A percentile compares a stretch with the other conserved stretches of the same genome.
Conservation (phyloP, 768 basidiomycete species). For the Symmetrospora coprosmae region DNA sequence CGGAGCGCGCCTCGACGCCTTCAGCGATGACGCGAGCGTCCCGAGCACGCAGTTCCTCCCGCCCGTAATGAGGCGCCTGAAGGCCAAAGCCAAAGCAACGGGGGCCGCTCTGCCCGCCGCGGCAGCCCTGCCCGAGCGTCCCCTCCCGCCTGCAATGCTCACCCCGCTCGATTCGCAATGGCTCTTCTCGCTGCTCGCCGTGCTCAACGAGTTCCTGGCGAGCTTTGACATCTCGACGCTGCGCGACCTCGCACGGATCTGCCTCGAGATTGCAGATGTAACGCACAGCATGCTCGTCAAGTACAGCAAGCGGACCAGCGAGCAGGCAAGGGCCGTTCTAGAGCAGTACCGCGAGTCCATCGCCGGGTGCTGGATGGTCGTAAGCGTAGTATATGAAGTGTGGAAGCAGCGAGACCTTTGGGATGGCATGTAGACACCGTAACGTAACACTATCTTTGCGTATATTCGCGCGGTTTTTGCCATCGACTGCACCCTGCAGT, state of each 20-base stretch:
- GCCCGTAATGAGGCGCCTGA: background rate
- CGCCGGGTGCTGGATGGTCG: constrained; percentile 9
- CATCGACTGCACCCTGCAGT: too few relatives aligned
- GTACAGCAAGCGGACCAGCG: background rate
- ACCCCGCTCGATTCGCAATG: constrained; percentile 15
- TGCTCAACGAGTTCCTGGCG: background rate
- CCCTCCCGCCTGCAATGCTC: background rate
- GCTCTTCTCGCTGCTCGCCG: constrained; percentile 12
- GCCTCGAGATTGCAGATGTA: constrained; percentile 5
- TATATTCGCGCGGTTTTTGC: too few relatives aligned
- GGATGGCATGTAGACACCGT: too few relatives aligned
- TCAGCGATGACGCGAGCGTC: background rate
- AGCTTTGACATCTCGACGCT: constrained; percentile 1
- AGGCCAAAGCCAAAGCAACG: background rate
- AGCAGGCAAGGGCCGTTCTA: background rate
- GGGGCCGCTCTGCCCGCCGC: background rate
- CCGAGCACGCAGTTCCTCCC: constrained; percentile 6
- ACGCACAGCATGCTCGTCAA: background rate
- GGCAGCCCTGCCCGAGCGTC: background rate
- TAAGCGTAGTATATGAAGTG: constrained; percentile 8
- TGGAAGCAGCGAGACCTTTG: constrained; percentile 16
- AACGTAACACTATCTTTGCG: too few relatives aligned
- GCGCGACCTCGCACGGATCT: background rate
- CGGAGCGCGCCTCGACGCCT: background rate
- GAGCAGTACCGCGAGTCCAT: background rate